Conservation (phyloP, 164 flowering plant species). For the Aristolochia fimbriata region DNA sequence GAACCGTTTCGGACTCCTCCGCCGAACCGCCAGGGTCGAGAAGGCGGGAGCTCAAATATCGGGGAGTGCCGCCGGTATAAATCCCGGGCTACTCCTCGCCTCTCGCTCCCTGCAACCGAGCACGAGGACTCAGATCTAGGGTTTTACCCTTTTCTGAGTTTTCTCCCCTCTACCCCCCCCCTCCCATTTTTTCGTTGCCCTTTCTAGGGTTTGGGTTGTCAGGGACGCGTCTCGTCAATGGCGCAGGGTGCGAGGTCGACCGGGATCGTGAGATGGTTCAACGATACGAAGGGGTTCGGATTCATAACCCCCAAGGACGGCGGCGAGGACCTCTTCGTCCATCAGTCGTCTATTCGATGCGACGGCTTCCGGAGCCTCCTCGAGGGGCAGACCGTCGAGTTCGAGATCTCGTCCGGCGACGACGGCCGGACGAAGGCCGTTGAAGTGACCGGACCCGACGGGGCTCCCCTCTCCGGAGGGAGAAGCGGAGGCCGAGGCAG, state of each 20-base stretch:
- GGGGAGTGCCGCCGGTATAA: no score
- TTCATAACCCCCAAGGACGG: slow-evolving; percentile 57
- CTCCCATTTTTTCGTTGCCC: neutral
- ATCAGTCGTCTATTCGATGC: slow-evolving; percentile 50
- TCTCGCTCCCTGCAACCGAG: no score
- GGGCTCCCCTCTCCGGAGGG: slow-evolving; percentile 17
- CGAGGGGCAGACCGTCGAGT: slow-evolving; percentile 58
- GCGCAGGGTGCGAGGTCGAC: slow-evolving; percentile 24
- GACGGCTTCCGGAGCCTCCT: slow-evolving; percentile 47
- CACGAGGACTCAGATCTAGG: neutral
- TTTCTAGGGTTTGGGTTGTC: slow-evolving; percentile 3
- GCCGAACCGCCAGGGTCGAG: neutral
- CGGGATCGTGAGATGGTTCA: slow-evolving; percentile 45
- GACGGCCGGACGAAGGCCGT: slow-evolving; percentile 51
- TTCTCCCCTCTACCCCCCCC: neutral
- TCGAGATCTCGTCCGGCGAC: slow-evolving; percentile 21
- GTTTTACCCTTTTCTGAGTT: neutral
- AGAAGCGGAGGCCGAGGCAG: slow-evolving; percentile 10
- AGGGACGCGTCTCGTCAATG: slow-evolving; percentile 5
- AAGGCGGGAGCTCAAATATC: neutral
- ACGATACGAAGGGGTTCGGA: slow-evolving; percentile 49
- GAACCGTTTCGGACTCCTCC: slow-evolving; percentile 1
- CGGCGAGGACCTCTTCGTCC: slow-evolving; percentile 67
- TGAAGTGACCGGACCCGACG: slow-evolving; percentile 51
- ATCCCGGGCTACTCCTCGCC: no score